Evolutionary conservation across 768 basidiomycete genomes (phyloP), one percentile per base, ranked within the genome.

Genomic region (Dacryopinax spathularia): DNA sequence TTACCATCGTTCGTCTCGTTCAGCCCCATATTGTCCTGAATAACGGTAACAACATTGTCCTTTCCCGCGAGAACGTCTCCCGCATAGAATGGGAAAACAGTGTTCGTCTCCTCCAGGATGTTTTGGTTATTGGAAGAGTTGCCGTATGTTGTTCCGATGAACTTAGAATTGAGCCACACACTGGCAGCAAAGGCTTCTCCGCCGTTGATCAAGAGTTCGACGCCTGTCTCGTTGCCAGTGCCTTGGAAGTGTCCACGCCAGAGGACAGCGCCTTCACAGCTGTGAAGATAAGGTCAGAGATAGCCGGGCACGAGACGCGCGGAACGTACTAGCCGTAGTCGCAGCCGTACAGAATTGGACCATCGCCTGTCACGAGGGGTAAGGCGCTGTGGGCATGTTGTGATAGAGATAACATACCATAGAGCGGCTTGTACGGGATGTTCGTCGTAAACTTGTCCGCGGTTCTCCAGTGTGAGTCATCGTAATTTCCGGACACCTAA

Each of bases 21-120:
- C 66, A 88, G 72, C 0, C 89, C 89, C 85, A 87, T 88, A 68
- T 88, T 87, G 65, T 91, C 89, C 84, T 88, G 87, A 4, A 89
- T 78, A 41, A 91, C 78, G 0, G 89, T 90, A 62, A 91, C 81
- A 12, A 90, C 83, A 69, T 91, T 91, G 68, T 87, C 86, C 62
- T 75, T 66, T 3, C 80, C 80, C 9, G 77, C 69, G 4, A 72
- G 70, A 33, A 90, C 67, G 3, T 85, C 75, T 1, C 79, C 81
- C 4, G 71, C 39, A 0, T 88, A 86, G 76, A 91, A 86, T 7
- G 72, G 70, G 69, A 84, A 90, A 59, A 76, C 76, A 29, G 84
- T 80, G 65, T 89, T 86, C 0, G 84, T 85, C 72, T 89, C 87
- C 69, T 82, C 81, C 15, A 84, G 67, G 35, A 81, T 79, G 64